Evolutionary conservation across 139 green algal species (phyloP).

Genomic region (Yamagishiella unicocca): DNA sequence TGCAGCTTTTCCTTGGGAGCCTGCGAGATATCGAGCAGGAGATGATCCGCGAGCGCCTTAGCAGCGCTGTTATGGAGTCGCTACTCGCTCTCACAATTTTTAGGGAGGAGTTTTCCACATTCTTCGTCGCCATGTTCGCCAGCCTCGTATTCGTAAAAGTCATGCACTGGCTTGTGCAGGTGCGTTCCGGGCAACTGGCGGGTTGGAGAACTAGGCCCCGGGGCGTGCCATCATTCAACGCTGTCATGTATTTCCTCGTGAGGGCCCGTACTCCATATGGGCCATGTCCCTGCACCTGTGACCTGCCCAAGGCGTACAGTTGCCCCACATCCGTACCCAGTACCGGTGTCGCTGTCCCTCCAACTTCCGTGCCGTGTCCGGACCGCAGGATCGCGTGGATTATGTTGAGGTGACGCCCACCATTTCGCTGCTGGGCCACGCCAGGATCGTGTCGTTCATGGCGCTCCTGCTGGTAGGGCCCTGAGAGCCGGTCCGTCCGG

Average conservation of each 20-base stretch:
- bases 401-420: conserved; percentile 94
- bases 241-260: too few relatives aligned
- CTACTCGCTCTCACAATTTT: conserved; percentile 99
- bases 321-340: too few relatives aligned
- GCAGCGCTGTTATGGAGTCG: conserved; percentile 94
- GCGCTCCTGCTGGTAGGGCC: conserved; percentile 79
- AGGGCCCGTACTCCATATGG: too few relatives aligned
- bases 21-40: conserved; percentile 96
- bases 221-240: too few relatives aligned
- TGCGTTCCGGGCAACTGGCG: too few relatives aligned
- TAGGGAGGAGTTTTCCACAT: conserved; percentile 85
- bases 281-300: too few relatives aligned
- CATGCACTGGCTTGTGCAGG: conserved; percentile 94
- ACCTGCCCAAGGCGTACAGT: too few relatives aligned
- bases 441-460: conserved; percentile 87
- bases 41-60: conserved; percentile 89
- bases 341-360: too few relatives aligned
- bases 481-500: too few relatives aligned
- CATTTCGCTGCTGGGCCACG: conserved; percentile 82
- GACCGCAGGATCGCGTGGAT: conserved; percentile 87
- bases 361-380: too few relatives aligned
- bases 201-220: too few relatives aligned
- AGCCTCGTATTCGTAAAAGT: conserved; percentile 96
- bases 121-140: conserved; percentile 94
- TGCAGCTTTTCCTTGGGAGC: conserved; percentile 92